Evolutionary conservation across 2,329 filamentous ascomycete genomes (phyloP), one percentile per base, ranked within the genome.

Genomic region (Metarhizium robertsii): DNA sequence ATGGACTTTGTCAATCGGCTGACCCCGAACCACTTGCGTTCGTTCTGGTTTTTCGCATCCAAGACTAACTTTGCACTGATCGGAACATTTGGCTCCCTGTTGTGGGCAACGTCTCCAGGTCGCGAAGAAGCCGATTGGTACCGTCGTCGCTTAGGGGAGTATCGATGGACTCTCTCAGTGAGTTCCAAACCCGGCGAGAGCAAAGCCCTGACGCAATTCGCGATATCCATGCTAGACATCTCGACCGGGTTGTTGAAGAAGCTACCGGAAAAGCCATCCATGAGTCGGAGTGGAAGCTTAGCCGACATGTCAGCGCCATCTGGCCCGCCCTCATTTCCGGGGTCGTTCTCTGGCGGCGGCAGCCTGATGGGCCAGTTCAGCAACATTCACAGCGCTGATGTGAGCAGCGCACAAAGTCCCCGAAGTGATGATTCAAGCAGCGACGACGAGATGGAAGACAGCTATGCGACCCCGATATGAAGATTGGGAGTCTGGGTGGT

Each of bases 1-100:
- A 95, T 97, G 88, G 92, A 97, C 69, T 96, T 96, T 71, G 91
- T 96, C 64, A 96, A 96, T 71, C 86, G 92, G 0, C 81, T 97
- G 36, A 90, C 88, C 48, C 90, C 90, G 0, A 83, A 86, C 40
- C 92, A 97, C 64, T 79, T 96, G 34, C 84, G 87, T n/a, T 83
- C 90, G 0, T 96, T 96, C 72, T 97, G 92, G 92, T 92, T 88
- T 67, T 92, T 92, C 66, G 85, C 88, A 2, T 90, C 87, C 45
- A 89, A 90, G 65, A 88, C 88, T 42, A 96, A 96, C 71, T 96
- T 97, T 71, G 92, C 92, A 0, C 79, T 97, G 11, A 96, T 97
- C 64, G 92, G 91, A 55, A 96, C 92, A 0, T 97, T 97, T 68
- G 92, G 92, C 3, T 89, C 88, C 14, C 76, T 97, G 11, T 80